A percentile compares a stretch with the other conserved stretches of the same genome.
Conservation (phyloP, 768 basidiomycete species). For the Boletus eberwhitei region DNA sequence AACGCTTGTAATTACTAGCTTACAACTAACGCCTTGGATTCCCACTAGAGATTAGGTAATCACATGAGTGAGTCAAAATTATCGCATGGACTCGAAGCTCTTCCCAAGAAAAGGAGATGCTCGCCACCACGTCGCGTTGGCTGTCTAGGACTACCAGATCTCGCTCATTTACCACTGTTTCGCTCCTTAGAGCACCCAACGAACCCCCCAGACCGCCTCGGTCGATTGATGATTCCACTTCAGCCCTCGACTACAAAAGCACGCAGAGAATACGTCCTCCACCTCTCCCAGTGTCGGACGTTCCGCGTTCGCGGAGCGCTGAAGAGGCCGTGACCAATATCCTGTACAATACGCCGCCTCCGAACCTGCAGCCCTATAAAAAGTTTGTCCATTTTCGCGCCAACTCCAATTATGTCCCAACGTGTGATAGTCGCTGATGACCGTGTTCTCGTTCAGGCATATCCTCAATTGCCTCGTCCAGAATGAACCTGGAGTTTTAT, state of each 20-base stretch:
- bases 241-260: slow-evolving; percentile 89
- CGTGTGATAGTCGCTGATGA: slow-evolving; percentile 2
- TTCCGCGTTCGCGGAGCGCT: slow-evolving; percentile 79
- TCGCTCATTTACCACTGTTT: slow-evolving; percentile 24
- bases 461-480: slow-evolving; percentile 97
- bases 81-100: neutral
- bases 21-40: neutral
- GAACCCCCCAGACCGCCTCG: slow-evolving; percentile 68
- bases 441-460: slow-evolving; percentile 53
- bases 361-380: slow-evolving; percentile 89
- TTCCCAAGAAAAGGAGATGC: slow-evolving; percentile 1
- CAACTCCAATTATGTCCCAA: neutral
- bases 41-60: slow-evolving; percentile 12
- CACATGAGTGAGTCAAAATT: neutral
- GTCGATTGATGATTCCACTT: slow-evolving; percentile 89
- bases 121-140: slow-evolving; percentile 18
- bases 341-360: slow-evolving; percentile 92
- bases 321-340: slow-evolving; percentile 98
- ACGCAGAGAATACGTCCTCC: slow-evolving; percentile 71
- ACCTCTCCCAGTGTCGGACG: slow-evolving; percentile 79
- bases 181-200: slow-evolving; percentile 13
- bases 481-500: slow-evolving; percentile 99
- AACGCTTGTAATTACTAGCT: neutral
- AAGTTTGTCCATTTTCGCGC: slow-evolving; percentile 45
- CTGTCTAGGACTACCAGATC: slow-evolving; percentile 9